Evolutionary conservation across 805 yeast species (phyloP).

Genomic region (Ogataea salicorniae): DNA sequence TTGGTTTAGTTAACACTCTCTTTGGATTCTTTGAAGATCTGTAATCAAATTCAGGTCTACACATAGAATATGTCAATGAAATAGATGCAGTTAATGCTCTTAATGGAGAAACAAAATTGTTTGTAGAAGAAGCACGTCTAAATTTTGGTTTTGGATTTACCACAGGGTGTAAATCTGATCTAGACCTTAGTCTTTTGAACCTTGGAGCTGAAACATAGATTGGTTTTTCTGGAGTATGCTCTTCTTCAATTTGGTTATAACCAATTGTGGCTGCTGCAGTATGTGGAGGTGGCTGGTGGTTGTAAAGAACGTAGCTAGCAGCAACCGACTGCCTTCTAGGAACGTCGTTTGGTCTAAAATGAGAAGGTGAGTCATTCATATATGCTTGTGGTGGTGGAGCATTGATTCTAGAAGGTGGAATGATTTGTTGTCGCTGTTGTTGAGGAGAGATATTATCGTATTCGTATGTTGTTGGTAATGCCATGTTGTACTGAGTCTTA

Average conservation of each 20-base stretch:
- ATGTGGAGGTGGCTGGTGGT: slow-evolving; percentile 9
- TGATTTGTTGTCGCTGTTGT: slow-evolving; percentile 18
- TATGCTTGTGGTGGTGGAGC: slow-evolving; percentile 24
- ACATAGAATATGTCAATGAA: slow-evolving; percentile 74
- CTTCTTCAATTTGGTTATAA: slow-evolving; percentile 3
- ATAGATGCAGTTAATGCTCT: slow-evolving; percentile 73
- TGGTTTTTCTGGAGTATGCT: not conserved
- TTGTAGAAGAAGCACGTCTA: slow-evolving; percentile 61
- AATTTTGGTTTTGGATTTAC: slow-evolving; percentile 61
- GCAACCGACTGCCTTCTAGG: slow-evolving; percentile 31
- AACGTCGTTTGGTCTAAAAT: slow-evolving; percentile 10
- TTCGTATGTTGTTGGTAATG: slow-evolving; percentile 27
- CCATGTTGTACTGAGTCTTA: slow-evolving; percentile 14
- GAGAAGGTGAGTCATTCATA: slow-evolving; percentile 8
- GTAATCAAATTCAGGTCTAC: slow-evolving; percentile 81
- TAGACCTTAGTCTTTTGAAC: slow-evolving; percentile 36
- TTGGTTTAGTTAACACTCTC: slow-evolving; percentile 88
- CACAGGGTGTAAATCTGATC: slow-evolving; percentile 56
- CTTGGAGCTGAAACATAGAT: slow-evolving; percentile 38
- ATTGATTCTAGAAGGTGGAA: slow-evolving; percentile 31
- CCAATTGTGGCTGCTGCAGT: slow-evolving; percentile 12
- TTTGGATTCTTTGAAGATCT: slow-evolving; percentile 83
- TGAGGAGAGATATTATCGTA: slow-evolving; percentile 7
- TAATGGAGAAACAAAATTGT: slow-evolving; percentile 70
- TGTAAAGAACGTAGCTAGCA: slow-evolving; percentile 14